Conservation (phyloP, 106 monocot genomes). For the Dioscorea zingiberensis region DNA sequence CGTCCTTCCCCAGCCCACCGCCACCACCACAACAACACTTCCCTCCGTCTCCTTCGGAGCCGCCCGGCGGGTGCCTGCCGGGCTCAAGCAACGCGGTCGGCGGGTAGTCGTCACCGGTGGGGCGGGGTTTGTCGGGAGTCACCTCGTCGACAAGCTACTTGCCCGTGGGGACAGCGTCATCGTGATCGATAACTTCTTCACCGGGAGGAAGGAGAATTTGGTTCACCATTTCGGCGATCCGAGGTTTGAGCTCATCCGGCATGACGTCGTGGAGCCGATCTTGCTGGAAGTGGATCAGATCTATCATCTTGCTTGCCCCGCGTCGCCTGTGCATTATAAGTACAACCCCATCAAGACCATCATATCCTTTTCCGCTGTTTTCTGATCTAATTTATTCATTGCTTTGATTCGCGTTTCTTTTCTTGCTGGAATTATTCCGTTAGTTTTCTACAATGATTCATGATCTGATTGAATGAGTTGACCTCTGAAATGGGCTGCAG, state of each 20-base stretch:
- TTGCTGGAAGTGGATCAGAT: slow-evolving; percentile 85
- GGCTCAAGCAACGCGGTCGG: slow-evolving; percentile 6
- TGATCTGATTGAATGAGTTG: no score
- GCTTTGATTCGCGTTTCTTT: no score
- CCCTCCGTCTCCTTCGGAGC: background rate
- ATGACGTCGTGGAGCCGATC: slow-evolving; percentile 87
- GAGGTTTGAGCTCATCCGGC: slow-evolving; percentile 79
- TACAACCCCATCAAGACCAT: slow-evolving; percentile 90
- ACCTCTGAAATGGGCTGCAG: no score
- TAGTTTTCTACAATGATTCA: no score
- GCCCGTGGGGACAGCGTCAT: slow-evolving; percentile 71
- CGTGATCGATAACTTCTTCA: slow-evolving; percentile 86
- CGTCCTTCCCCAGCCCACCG: background rate
- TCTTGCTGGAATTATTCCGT: no score
- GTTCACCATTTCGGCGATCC: slow-evolving; percentile 61
- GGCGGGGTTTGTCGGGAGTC: slow-evolving; percentile 82
- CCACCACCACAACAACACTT: background rate
- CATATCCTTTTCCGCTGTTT: slow-evolving; percentile 60
- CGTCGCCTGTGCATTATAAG: slow-evolving; percentile 87
- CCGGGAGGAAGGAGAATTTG: slow-evolving; percentile 72
- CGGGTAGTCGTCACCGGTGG: slow-evolving; percentile 76
- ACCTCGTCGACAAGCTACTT: slow-evolving; percentile 66
- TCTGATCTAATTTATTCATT: background rate
- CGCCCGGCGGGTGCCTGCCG: slow-evolving; percentile 17
- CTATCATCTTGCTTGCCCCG: slow-evolving; percentile 87